These are phyloP conservation scores for Viola odorata DNA, from an alignment of 345 rosid species.

Conservation along the genomic window DNA sequence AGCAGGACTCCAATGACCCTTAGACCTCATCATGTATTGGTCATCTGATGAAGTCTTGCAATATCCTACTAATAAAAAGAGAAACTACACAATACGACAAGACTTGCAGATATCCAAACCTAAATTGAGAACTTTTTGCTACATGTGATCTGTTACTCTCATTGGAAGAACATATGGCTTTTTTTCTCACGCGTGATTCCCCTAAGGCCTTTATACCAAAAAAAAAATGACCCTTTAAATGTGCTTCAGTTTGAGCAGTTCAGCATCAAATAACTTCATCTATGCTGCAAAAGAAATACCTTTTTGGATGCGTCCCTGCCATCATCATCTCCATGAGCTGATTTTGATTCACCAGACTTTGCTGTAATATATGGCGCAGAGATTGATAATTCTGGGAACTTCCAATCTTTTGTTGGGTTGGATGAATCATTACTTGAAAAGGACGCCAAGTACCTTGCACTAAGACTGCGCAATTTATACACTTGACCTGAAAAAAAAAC, in stretches of 20 bases:
- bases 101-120: too few species aligned
- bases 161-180: too few species aligned
- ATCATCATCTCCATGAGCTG: conserved; percentile 24
- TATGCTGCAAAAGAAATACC: conserved; percentile 33
- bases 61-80: too few species aligned
- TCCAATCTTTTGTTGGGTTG: conserved; percentile 87
- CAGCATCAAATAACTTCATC: conserved; percentile 8
- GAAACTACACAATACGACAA: too few species aligned
- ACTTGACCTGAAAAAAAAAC: conserved; percentile 59
- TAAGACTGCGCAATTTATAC: conserved; percentile 70
- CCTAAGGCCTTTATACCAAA: too few species aligned
- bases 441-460: conserved; percentile 63
- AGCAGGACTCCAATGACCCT: too few species aligned
- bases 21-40: too few species aligned
- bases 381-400: conserved; percentile 57
- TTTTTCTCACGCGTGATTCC: background rate
- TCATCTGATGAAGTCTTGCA: too few species aligned
- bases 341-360: conserved; percentile 21
- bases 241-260: background rate
- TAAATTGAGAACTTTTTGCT: too few species aligned
- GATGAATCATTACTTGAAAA: conserved; percentile 68
- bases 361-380: conserved; percentile 19
- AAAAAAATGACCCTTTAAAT: too few species aligned
- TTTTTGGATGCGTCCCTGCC: conserved; percentile 32
- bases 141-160: too few species aligned